Evolutionary conservation across 768 basidiomycete genomes (phyloP).

Genomic region (Nidularia sp.): DNA sequence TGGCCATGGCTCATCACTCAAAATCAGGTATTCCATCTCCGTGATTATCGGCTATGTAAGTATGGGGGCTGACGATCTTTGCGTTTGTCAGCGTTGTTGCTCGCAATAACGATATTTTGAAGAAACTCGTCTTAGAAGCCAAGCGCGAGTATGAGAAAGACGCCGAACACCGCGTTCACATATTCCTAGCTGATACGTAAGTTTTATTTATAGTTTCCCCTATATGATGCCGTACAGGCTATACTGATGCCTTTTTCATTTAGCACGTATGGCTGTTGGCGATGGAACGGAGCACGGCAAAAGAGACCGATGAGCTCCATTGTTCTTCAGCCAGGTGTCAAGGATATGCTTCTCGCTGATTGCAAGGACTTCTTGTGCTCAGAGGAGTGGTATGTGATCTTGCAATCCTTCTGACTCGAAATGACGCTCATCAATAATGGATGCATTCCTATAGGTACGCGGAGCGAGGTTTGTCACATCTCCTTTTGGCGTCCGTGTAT

Average conservation of each 20-base stretch:
- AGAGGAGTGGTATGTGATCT: constrained; percentile 71
- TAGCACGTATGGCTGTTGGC: constrained; percentile 75
- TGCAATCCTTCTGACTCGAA: constrained; percentile 2
- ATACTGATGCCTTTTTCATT: constrained; percentile 3
- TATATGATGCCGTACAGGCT: background rate
- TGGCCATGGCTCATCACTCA: constrained; percentile 67
- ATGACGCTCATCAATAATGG: background rate
- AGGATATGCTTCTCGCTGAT: constrained; percentile 86
- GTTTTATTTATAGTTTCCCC: constrained; percentile 17
- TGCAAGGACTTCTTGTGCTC: constrained; percentile 83
- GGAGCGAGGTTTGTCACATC: constrained; percentile 63
- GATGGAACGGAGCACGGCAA: constrained; percentile 85
- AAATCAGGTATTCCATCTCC: constrained; percentile 58
- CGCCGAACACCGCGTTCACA: constrained; percentile 85
- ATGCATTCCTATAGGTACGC: constrained; percentile 63
- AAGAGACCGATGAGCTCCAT: constrained; percentile 93
- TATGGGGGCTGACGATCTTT: constrained; percentile 4
- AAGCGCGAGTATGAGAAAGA: constrained; percentile 90
- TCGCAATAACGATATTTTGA: constrained; percentile 83
- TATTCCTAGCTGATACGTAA: constrained; percentile 87
- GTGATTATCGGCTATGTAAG: constrained; percentile 1
- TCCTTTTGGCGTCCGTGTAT: constrained; percentile 2
- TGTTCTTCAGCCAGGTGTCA: constrained; percentile 83
- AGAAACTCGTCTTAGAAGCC: constrained; percentile 81
- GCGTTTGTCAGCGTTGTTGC: constrained; percentile 67